These are phyloP conservation scores for Colletotrichum tamarilloi DNA, from an alignment of 2,329 filamentous ascomycete species.

Conservation along the genomic window DNA sequence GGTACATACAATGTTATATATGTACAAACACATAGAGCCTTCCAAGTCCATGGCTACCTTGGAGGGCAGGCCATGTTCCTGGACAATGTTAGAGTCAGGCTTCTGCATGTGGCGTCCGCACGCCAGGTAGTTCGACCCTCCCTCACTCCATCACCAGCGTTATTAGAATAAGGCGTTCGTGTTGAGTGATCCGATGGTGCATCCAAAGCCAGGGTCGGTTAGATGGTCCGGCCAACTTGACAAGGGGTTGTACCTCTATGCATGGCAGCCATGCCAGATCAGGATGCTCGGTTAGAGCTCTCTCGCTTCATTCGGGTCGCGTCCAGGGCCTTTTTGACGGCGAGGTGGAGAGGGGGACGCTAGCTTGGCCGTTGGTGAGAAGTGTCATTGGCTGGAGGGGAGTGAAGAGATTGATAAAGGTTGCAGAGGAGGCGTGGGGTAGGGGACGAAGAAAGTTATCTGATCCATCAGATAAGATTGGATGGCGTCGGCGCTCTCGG, in stretches of 20 bases:
- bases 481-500: background rate
- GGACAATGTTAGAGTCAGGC: slow-evolving; percentile 5
- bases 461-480: slow-evolving; percentile 34
- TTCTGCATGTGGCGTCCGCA: slow-evolving; percentile 2
- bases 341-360: slow-evolving; percentile 3
- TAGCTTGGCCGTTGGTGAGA: background rate
- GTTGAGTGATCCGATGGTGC: slow-evolving; percentile 15
- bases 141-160: background rate
- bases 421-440: slow-evolving; percentile 1
- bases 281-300: slow-evolving; percentile 22
- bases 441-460: slow-evolving; percentile 11
- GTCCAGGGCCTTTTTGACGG: slow-evolving; percentile 20
- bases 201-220: slow-evolving; percentile 5
- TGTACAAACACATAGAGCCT: background rate
- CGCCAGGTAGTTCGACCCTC: background rate
- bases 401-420: slow-evolving; percentile 23
- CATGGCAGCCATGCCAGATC: slow-evolving; percentile 3
- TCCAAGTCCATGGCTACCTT: background rate
- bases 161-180: slow-evolving; percentile 17
- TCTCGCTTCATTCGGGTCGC: background rate
- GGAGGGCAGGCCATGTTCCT: background rate
- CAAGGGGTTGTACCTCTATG: background rate
- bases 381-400: background rate
- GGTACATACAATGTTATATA: background rate
- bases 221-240: slow-evolving; percentile 7